Base-by-base conservation (phyloP, 768 basidiomycete species). In the Podaxis rugospora region DNA sequence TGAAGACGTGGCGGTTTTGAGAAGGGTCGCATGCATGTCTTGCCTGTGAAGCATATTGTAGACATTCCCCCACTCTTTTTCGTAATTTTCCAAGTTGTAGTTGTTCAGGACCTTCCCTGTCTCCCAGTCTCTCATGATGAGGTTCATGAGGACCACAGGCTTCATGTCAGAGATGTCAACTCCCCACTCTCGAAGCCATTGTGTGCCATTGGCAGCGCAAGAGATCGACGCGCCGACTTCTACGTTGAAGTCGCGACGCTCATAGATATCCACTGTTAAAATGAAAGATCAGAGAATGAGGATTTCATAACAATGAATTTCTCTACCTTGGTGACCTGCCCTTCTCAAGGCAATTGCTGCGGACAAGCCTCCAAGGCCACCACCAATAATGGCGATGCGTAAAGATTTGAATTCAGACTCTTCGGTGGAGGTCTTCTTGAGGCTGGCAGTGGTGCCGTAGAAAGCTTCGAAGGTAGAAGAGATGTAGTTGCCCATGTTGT, bases 91-190 rank as follows among this genome's bases (percentile, higher is more conserved):
- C 32, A 74, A 64, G 55, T 71, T 68, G 59, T 72, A 74, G 46
- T 70, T 63, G 39, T 70, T 71, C 42, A 68, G 68, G 25, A 74
- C 65, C 36, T 66, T 64, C 14, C 72, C 72, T 21, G 71, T 72
- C 55, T 71, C 69, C 72, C 72, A 74, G 50, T 74, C 72, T 13
- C 72, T 67, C 72, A 74, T 74, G 36, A 68, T 67, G 21, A 74
- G 66, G 55, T 74, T 70, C 70, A 67, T 66, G 67, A 72, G 61
- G 23, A 68, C 55, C 23, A 74, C 67, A 23, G 72, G 72, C 39
- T 68, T 70, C 70, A 71, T 71, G 7, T 64, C 63, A 2, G 68
- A 59, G 58, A 74, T 68, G 44, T 72, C 70, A 47, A 74, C 69
- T 3, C 67, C 69, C 72, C 72, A 74, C 58, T 74, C 71, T 27